Evolutionary conservation across 345 rosid species (phyloP).

Genomic region (Eucalyptus urophylla): DNA sequence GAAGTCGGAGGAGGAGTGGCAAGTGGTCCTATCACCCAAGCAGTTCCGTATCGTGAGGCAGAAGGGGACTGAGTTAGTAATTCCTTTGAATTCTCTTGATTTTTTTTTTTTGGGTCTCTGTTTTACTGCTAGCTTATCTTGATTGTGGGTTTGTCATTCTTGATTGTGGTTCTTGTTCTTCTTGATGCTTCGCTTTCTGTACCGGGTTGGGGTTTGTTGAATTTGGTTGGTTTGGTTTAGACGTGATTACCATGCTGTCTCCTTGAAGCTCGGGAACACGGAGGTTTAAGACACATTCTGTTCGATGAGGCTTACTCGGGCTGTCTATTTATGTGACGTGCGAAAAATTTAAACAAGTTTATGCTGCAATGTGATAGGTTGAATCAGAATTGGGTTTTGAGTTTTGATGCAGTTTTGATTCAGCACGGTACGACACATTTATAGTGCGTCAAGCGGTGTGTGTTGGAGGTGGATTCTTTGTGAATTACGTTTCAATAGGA

Average conservation of each 20-base stretch:
- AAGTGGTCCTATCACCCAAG: conserved; percentile 63
- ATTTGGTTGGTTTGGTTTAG: background rate
- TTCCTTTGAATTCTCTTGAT: background rate
- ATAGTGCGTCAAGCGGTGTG: fast-evolving
- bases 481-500: background rate
- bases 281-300: background rate
- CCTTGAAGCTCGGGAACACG: background rate
- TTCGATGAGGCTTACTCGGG: background rate
- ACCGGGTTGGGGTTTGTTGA: background rate
- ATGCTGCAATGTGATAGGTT: background rate
- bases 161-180: background rate
- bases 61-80: conserved; percentile 74
- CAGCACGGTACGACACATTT: background rate
- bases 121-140: too few species aligned
- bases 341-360: background rate
- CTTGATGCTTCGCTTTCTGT: background rate
- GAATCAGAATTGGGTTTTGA: background rate
- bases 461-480: background rate
- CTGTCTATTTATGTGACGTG: background rate
- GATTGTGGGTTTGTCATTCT: background rate
- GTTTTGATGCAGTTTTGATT: background rate
- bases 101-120: too few species aligned
- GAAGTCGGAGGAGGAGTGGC: conserved; percentile 92
- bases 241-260: background rate
- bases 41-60: conserved; percentile 67